Base-by-base conservation (phyloP, 345 rosid genomes). In the Atalantia buxifolia region DNA sequence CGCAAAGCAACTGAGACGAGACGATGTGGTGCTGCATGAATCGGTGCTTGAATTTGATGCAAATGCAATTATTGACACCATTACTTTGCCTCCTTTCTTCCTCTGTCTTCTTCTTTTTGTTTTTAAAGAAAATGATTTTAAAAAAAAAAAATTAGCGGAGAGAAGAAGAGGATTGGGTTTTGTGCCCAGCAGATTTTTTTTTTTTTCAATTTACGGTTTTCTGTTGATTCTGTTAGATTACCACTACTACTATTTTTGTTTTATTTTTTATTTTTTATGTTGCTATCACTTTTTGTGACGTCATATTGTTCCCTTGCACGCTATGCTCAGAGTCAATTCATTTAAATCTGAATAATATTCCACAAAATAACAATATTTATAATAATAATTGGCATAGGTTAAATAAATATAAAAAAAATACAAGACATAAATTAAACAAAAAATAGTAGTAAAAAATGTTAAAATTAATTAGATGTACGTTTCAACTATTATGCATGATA, bases 11-110 rank as follows among this genome's bases (percentile, higher is more conserved):
- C 81, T 59, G 14, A 84, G 55, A 75, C 85, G 78, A 66, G 83
- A 66, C 72, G 81, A 74, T 5, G 84, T 55, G 64, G 89, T 45
- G 50, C 50, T 75, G 50, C 85, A 87, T 50, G 80, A 77, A 19
- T 84, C 75, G 0, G 84, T 33, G 38, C 55, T 75, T 25, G 88
- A 76, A 66, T 19, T 81, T 6, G 76, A 57, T 24, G 81, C 75
- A 48, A 87, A 76, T 22, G 89, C 76, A 63, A 84, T 72, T 35
- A 84, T 27, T 13, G 89, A 76, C 79, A 82, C 89, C 96, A 92
- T 92, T 84, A 56, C 68, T 55, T 21, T 35, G 57, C 36, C 36
- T 9, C 21, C 53, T 18, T 24, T 50, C 55, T 3, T 50, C 14
- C 9, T 42, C 2, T 8, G 63, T 40, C 27, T 13, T 42, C 48